Base-by-base conservation (phyloP, 192 early-diverging fungal genomes). In the Backusella luteola region DNA sequence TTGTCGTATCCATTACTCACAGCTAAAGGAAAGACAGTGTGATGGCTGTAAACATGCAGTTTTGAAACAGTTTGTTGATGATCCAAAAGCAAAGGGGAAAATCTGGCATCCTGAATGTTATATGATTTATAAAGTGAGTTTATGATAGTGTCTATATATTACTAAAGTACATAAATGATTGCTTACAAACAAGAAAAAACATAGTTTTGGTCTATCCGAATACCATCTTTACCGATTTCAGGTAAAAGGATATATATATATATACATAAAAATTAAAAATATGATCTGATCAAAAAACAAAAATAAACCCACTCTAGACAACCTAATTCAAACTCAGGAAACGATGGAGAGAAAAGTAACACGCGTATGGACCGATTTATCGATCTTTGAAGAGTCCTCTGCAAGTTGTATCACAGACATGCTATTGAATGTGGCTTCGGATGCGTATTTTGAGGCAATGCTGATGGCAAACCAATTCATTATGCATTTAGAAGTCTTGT, bases 91-190 rank as follows among this genome's bases (percentile, higher is more conserved):
- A 44, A 90, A 93, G 76, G 91, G 52, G 26, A 35, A 67, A 14
- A 66, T 92, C 69, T 96, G 95, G 95, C 95, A 96, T 80, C 93
- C 94, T 12, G 91, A 94, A 76, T 96, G 95, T 79, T 96, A 96
- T 84, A 96, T 95, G 94, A 94, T 96, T 59, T 92, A 91, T 81
- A 94, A 94, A 85, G 88, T 90, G 29, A 68, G 67, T 63, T 29
- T 63, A 63, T 3, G 21, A 26, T 53, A 53, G 8, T 59, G 12
- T 11, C n/a, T 12, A 11, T 63, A 53, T 53, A 29, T 63, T 26
- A 63, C 21, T 23, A 63, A 63, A 23, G 3, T 56, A 56, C 7
- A 29, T 26, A 63, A 29, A 63, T 29, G 4, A 63, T 11, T 26
- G 26, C 12, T 56, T 9, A 56, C 3, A 56, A 23, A 56, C 9